Percentiles rank a stretch among this genome's conserved stretches.
Conservation (phyloP, 208 protist species). For the Acanthamoeba culbertsoni region DNA sequence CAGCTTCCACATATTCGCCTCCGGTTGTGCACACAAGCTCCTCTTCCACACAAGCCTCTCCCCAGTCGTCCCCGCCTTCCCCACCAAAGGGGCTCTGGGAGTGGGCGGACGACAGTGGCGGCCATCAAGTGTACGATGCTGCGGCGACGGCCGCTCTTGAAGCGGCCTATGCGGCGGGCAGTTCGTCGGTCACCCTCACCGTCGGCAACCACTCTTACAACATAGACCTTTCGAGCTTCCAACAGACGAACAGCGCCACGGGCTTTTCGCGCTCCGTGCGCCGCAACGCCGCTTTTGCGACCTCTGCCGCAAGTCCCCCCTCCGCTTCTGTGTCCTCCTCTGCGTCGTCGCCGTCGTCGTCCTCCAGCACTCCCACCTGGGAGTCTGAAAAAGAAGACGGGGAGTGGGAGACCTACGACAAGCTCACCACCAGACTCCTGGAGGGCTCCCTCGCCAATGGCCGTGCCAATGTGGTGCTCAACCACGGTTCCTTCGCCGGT, state of each 20-base stretch:
- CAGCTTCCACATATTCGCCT: not conserved
- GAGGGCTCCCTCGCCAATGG: not conserved
- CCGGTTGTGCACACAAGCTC: too few species aligned
- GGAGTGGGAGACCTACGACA: constrained; percentile 44
- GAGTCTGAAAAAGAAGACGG: constrained; percentile 36
- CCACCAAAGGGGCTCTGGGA: not conserved
- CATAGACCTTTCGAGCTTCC: not conserved
- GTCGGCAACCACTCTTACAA: not conserved
- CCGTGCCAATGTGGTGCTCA: not conserved
- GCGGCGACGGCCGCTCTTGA: not conserved
- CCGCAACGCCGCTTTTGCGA: not conserved
- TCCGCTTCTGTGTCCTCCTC: not conserved
- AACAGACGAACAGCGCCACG: constrained; percentile 12
- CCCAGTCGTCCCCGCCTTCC: not conserved
- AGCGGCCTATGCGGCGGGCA: not conserved
- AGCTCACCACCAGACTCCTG: not conserved
- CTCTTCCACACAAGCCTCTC: not conserved
- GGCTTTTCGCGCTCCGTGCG: not conserved
- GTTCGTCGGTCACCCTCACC: not conserved
- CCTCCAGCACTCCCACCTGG: not conserved
- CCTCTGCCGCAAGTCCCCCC: not conserved
- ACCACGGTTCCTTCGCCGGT: constrained; percentile 6
- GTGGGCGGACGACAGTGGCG: not conserved
- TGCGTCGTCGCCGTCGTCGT: not conserved
- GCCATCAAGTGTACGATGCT: not conserved